Base-by-base conservation (phyloP, 2,329 filamentous ascomycete genomes). In the Cryphonectria radicalis region DNA sequence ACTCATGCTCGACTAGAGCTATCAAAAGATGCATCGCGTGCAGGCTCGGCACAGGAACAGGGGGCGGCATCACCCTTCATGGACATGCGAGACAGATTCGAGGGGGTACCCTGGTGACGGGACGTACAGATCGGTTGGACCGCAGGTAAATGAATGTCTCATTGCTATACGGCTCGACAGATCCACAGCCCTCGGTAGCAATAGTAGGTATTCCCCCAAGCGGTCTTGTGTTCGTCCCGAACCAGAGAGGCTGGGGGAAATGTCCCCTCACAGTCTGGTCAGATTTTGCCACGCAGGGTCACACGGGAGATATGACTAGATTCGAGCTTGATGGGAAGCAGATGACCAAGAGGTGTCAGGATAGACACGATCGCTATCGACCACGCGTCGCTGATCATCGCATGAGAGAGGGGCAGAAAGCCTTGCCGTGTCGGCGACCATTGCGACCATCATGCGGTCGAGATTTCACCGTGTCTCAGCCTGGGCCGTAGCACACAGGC, bases 351-450 rank as follows among this genome's bases (percentile, higher is more conserved):
- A 40, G 6, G 59, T 62, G 19, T 6, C 32, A 40, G 32, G 59
- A 25, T n/a, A n/a, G 32, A 62, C 35, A 62, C 32, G 35, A 40
- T 40, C 32, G 19, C 35, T 62, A 50, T 19, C 46, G 32, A 50
- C 19, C 59, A 62, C 32, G 59, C 59, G 32, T 62, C 59, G 59
- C 32, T 35, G 59, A 62, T 62, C 59, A 32, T 62, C 32, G 35
- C 8, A 8, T 10, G 8, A 22, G 25, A 42, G 14, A 1, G 32
- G 32, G 32, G 13, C 22, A 46, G n/a, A 25, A 25, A 53, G 25
- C 42, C 35, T 50, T 46, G 43, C 63, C 63, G 63, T n/a, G 63
- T 65, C 63, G 63, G 63, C 63, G 63, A 65, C 63, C 63, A 65
- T 35, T 6, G 63, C 63, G 63, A 65, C 63, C 63, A 65, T 35